Conservation (phyloP, 1,139 yeast genomes). For the Eremothecium coryli region DNA sequence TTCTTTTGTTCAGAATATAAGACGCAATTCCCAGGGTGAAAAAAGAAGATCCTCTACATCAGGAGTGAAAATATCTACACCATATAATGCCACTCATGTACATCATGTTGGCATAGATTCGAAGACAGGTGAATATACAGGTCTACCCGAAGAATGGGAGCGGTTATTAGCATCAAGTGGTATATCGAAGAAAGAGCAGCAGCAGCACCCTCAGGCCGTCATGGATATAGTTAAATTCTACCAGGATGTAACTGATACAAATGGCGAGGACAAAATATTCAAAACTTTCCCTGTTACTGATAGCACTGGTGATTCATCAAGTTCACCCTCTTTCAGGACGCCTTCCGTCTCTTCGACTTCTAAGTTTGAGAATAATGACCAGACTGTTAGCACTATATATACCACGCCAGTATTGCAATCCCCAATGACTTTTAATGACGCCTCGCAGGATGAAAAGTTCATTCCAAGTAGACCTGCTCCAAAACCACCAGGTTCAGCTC, state of each 20-base stretch:
- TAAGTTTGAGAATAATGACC: conserved; percentile 17
- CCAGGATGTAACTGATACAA: conserved; percentile 52
- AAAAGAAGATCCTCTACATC: conserved; percentile 28
- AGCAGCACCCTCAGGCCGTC: conserved; percentile 88
- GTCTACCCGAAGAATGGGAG: conserved; percentile 91
- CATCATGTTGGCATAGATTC: conserved; percentile 87
- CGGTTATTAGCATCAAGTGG: conserved; percentile 75
- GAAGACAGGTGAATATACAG: conserved; percentile 79
- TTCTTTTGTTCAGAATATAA: conserved; percentile 40
- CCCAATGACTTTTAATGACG: conserved; percentile 17
- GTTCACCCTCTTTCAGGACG: conserved; percentile 30
- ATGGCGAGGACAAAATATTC: conserved; percentile 61
- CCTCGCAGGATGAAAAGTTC: conserved; percentile 33
- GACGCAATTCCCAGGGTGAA: conserved; percentile 25
- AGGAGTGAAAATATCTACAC: conserved; percentile 68
- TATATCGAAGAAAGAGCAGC: conserved; percentile 73
- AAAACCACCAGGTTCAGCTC: conserved; percentile 34
- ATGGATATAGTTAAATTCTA: conserved; percentile 87
- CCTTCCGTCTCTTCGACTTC: conserved; percentile 21
- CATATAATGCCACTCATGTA: conserved; percentile 82
- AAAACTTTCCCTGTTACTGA: conserved; percentile 50
- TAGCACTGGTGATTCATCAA: conserved; percentile 11
- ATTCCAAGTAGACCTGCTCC: conserved; percentile 68
- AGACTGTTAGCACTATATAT: conserved; percentile 8
- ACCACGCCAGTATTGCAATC: conserved; percentile 20